Evolutionary conservation across 2,329 filamentous ascomycete genomes (phyloP).

Genomic region (Aspergillus amoenus): DNA sequence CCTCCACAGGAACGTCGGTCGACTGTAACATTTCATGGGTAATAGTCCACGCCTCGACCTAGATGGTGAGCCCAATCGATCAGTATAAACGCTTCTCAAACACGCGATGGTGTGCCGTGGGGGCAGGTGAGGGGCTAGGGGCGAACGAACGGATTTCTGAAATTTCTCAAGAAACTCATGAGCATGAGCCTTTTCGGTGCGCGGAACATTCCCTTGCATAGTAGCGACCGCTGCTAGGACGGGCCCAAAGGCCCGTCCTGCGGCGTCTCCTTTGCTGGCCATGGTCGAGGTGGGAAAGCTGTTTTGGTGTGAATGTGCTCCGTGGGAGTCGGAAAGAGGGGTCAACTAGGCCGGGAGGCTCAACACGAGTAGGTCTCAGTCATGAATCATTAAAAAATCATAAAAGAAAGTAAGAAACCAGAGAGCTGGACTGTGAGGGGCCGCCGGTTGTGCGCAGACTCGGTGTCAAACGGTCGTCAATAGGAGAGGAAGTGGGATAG

Average conservation of each 20-base stretch:
- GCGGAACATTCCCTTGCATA: slow-evolving; percentile 81
- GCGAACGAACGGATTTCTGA: slow-evolving; percentile 85
- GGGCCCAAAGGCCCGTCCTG: slow-evolving; percentile 73
- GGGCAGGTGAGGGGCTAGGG: slow-evolving; percentile 19
- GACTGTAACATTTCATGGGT: slow-evolving; percentile 86
- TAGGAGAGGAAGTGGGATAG: slow-evolving; percentile 26
- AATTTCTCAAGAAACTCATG: slow-evolving; percentile 91
- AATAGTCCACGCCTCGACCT: slow-evolving; percentile 89
- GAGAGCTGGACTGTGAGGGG: slow-evolving; percentile 1
- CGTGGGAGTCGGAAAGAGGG: slow-evolving; percentile 21
- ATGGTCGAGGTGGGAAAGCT: slow-evolving; percentile 49
- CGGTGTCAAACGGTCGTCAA: slow-evolving; percentile 9
- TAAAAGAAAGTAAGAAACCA: slow-evolving; percentile 11
- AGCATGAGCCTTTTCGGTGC: slow-evolving; percentile 81
- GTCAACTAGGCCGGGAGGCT: slow-evolving; percentile 26
- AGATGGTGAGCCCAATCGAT: slow-evolving; percentile 13
- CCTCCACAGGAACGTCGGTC: slow-evolving; percentile 70
- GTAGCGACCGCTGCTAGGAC: slow-evolving; percentile 86
- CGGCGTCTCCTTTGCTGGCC: slow-evolving; percentile 63
- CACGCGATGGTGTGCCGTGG: not conserved
- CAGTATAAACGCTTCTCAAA: slow-evolving; percentile 1
- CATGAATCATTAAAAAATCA: slow-evolving; percentile 26
- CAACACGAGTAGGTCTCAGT: slow-evolving; percentile 21
- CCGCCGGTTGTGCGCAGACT: slow-evolving; percentile 1
- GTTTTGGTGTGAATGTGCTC: slow-evolving; percentile 23